These are phyloP conservation scores for Candida broadrunensis DNA, from an alignment of 805 yeast genomes.

Conservation along the genomic window DNA sequence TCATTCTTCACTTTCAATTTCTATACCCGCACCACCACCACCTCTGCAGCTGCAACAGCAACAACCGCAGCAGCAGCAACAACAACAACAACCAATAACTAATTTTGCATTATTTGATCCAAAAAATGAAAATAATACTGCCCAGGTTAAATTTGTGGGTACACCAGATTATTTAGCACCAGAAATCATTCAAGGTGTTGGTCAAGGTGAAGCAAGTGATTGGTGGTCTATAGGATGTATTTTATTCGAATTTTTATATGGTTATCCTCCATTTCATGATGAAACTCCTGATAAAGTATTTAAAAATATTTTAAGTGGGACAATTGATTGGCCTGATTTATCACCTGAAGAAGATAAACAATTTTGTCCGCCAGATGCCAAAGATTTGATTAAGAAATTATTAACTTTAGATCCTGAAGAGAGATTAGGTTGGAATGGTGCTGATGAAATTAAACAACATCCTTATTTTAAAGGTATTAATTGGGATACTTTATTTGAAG, in stretches of 20 bases:
- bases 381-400: conserved; percentile 65
- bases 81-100: conserved; percentile 13
- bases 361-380: conserved; percentile 63
- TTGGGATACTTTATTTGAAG: conserved; percentile 72
- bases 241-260: conserved; percentile 85
- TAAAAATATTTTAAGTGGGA: conserved; percentile 69
- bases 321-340: conserved; percentile 81
- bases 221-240: conserved; percentile 99
- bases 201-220: conserved; percentile 84
- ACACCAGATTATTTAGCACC: conserved; percentile 98
- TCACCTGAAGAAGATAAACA: conserved; percentile 49
- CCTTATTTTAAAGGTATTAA: conserved; percentile 69
- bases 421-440: conserved; percentile 78
- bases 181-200: conserved; percentile 82
- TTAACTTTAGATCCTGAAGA: conserved; percentile 60
- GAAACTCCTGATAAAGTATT: conserved; percentile 77
- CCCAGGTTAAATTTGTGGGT: conserved; percentile 75
- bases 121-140: conserved; percentile 38
- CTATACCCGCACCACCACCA: background rate
- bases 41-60: too few species aligned
- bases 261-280: conserved; percentile 94
- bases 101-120: conserved; percentile 75
- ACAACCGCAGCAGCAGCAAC: too few species aligned
- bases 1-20: background rate
- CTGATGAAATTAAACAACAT: conserved; percentile 75